Percentiles rank a stretch among this genome's conserved stretches.
Conservation (phyloP, 768 basidiomycete genomes). For the Termitomyces sp. region DNA sequence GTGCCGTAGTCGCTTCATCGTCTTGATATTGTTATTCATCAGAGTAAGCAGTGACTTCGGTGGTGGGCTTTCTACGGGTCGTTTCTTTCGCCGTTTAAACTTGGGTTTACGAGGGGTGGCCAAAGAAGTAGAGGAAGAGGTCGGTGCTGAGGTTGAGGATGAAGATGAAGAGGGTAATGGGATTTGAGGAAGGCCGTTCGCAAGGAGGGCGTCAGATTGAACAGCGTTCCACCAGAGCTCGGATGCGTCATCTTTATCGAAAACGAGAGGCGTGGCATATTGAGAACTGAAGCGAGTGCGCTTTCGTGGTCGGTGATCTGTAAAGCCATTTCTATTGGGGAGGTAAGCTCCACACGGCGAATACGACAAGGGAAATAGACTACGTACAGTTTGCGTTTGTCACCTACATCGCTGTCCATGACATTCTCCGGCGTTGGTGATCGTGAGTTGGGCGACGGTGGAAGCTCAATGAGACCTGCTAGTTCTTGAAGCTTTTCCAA, state of each 20-base stretch:
- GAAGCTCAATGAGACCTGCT: conserved; percentile 30
- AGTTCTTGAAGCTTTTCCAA: conserved; percentile 31
- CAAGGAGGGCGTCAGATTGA: conserved; percentile 54
- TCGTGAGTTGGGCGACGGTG: conserved; percentile 26
- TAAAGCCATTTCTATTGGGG: conserved; percentile 25
- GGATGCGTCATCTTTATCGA: conserved; percentile 39
- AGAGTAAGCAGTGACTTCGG: conserved; percentile 51
- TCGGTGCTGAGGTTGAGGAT: neutral
- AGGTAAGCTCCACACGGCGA: neutral
- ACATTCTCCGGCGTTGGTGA: conserved; percentile 15
- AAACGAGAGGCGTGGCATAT: conserved; percentile 29
- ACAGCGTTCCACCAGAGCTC: conserved; percentile 76
- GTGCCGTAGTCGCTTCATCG: conserved; percentile 65
- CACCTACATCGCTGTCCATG: conserved; percentile 38
- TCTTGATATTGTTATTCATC: conserved; percentile 76
- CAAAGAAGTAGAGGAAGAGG: conserved; percentile 14
- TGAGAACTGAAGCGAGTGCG: conserved; percentile 46
- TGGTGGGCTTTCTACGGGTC: neutral
- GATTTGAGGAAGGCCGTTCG: conserved; percentile 59
- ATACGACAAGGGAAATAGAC: conserved; percentile 3
- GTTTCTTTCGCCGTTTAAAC: conserved; percentile 32
- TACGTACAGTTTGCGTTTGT: conserved; percentile 60
- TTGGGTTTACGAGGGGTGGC: conserved; percentile 14
- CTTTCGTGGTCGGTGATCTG: conserved; percentile 53
- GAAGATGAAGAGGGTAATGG: conserved; percentile 34